phyloP scores from a whole-genome alignment of 1,284 basidiomycete genomes.

The Sphaerobolus stellatus region DNA sequence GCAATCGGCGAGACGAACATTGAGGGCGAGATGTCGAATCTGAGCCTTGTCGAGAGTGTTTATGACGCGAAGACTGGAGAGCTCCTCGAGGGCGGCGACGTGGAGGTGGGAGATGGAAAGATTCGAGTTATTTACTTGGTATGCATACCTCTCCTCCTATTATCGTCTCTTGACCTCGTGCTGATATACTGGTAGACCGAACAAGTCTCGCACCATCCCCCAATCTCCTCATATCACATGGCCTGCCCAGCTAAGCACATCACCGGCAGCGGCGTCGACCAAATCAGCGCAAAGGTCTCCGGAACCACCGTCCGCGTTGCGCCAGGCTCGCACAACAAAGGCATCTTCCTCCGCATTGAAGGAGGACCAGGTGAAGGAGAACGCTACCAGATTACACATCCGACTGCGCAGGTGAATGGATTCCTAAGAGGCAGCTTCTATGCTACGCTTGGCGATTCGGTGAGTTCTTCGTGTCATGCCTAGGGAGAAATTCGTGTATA shows the following conservation, averaged over 20 bases:
- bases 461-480: conserved; percentile 20
- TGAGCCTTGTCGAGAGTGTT: conserved; percentile 48
- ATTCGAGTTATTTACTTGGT: conserved; percentile 67
- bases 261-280: conserved; percentile 81
- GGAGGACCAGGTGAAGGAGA: conserved; percentile 80
- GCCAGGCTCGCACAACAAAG: conserved; percentile 84
- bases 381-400: conserved; percentile 87
- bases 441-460: conserved; percentile 72
- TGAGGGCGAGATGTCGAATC: conserved; percentile 56
- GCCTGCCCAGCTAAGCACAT: conserved; percentile 71
- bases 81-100: conserved; percentile 30
- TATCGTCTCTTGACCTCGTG: neutral
- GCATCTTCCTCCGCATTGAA: conserved; percentile 79
- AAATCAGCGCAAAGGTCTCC: conserved; percentile 88
- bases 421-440: conserved; percentile 89
- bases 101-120: conserved; percentile 37
- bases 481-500: neutral
- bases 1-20: conserved; percentile 41
- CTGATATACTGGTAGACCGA: conserved; percentile 55
- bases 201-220: conserved; percentile 96
- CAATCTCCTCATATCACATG: conserved; percentile 88
- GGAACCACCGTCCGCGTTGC: conserved; percentile 81
- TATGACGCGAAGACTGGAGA: conserved; percentile 31
- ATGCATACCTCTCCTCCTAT: conserved; percentile 13
- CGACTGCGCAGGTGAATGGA: conserved; percentile 87